phyloP scores from a whole-genome alignment of 2,329 filamentous ascomycete species.

The Colletotrichum camelliae region DNA sequence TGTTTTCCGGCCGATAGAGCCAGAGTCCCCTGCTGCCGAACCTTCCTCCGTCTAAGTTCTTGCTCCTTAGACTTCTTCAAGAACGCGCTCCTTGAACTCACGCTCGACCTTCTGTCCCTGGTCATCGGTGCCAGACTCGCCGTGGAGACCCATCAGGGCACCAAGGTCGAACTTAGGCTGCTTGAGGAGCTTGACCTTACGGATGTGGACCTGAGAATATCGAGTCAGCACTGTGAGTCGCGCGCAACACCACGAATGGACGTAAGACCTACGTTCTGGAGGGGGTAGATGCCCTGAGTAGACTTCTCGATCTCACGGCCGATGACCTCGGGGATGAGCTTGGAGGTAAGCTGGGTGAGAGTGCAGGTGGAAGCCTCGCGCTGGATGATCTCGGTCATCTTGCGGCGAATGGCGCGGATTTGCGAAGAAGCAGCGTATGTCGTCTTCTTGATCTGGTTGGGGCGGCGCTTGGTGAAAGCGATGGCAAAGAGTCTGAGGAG shows the following conservation, averaged over 20 bases:
- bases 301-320: constrained; percentile 99
- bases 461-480: constrained; percentile 98
- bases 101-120: constrained; percentile 98
- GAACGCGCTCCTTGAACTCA: constrained; percentile 98
- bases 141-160: constrained; percentile 93
- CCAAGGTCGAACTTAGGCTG: constrained; percentile 98
- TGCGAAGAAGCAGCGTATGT: constrained; percentile 97
- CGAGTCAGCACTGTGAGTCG: background rate
- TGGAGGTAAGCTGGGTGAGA: constrained; percentile 93
- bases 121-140: constrained; percentile 95
- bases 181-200: constrained; percentile 99
- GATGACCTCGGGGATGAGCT: constrained; percentile 99
- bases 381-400: constrained; percentile 99
- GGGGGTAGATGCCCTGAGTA: constrained; percentile 98
- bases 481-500: constrained; percentile 99
- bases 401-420: constrained; percentile 97
- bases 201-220: constrained; percentile 85
- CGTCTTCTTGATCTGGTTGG: constrained; percentile 99
- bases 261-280: constrained; percentile 83
- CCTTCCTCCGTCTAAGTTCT: constrained; percentile 47
- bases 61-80: constrained; percentile 85
- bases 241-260: background rate
- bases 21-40: constrained; percentile 34
- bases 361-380: constrained; percentile 95
- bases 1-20: constrained; percentile 22